These are phyloP conservation scores for Cercospora citrullina DNA, from an alignment of 2,329 filamentous ascomycete genomes.

Conservation along the genomic window DNA sequence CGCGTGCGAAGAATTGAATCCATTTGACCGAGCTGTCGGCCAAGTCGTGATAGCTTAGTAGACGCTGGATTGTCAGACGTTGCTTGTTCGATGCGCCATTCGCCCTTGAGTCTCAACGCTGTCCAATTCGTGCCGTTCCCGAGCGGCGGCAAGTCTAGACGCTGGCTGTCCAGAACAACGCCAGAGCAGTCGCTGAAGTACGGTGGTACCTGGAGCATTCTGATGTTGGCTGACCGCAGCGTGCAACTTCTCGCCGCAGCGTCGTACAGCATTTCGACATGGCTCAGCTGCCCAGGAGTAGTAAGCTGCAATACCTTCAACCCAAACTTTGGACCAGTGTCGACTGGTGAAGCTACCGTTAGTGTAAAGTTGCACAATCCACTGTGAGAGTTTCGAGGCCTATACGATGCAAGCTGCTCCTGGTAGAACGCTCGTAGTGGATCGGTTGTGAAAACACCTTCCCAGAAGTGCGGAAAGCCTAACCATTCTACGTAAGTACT, in stretches of 20 bases:
- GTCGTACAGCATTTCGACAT: conserved; percentile 45
- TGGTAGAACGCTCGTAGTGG: conserved; percentile 53
- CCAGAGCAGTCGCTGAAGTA: conserved; percentile 24
- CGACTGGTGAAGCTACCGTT: conserved; percentile 53
- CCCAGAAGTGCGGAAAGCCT: conserved; percentile 55
- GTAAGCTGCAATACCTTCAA: conserved; percentile 53
- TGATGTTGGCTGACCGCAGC: conserved; percentile 48
- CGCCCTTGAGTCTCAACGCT: neutral
- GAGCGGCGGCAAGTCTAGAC: neutral
- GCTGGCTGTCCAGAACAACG: conserved; percentile 24
- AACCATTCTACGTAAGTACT: conserved; percentile 54
- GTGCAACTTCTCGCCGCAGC: conserved; percentile 36
- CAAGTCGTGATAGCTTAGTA: conserved; percentile 39
- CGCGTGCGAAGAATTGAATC: conserved; percentile 55
- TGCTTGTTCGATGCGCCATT: conserved; percentile 8
- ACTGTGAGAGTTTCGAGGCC: conserved; percentile 20
- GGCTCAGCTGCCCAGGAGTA: conserved; percentile 54
- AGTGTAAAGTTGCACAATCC: conserved; percentile 47
- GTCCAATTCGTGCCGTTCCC: neutral
- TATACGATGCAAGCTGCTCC: conserved; percentile 35
- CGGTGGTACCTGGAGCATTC: conserved; percentile 29
- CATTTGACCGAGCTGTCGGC: conserved; percentile 54
- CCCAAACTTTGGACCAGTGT: conserved; percentile 55
- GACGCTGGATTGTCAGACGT: neutral
- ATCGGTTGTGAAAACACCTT: conserved; percentile 56